phyloP scores from a whole-genome alignment of 345 rosid genomes.

The Cardamine occulta region DNA sequence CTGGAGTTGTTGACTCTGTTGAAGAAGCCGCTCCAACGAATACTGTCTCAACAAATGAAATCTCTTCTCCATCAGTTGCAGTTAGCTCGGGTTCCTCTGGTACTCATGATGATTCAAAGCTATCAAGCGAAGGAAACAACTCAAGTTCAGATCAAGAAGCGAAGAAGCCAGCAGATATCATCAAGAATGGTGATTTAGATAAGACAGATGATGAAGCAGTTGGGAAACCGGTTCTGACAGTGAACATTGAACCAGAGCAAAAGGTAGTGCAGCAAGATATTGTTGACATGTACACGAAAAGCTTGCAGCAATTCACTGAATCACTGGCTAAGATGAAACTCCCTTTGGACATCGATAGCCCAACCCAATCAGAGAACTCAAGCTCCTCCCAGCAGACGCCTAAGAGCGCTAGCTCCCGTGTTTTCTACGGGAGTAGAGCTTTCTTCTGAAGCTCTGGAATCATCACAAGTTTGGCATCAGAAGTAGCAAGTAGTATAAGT shows the following conservation, averaged over 20 bases:
- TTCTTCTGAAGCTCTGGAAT: slow-evolving; percentile 61
- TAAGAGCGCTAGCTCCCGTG: slow-evolving; percentile 74
- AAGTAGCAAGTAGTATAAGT: slow-evolving; percentile 35
- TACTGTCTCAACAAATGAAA: slow-evolving; percentile 71
- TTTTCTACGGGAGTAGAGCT: slow-evolving; percentile 96
- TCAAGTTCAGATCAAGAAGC: slow-evolving; percentile 46
- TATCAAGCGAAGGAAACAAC: slow-evolving; percentile 44
- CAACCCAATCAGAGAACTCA: slow-evolving; percentile 78
- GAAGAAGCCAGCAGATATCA: slow-evolving; percentile 37
- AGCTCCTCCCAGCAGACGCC: slow-evolving; percentile 77
- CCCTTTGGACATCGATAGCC: slow-evolving; percentile 75
- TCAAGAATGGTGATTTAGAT: slow-evolving; percentile 32
- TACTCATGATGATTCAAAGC: slow-evolving; percentile 54
- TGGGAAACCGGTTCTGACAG: slow-evolving; percentile 56
- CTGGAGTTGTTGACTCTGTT: slow-evolving; percentile 47
- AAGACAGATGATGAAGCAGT: slow-evolving; percentile 45
- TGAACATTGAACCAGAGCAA: slow-evolving; percentile 72
- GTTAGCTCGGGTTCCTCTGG: slow-evolving; percentile 39
- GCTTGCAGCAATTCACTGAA: slow-evolving; percentile 98
- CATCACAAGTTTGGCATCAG: slow-evolving; percentile 42
- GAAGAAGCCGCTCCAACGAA: slow-evolving; percentile 58
- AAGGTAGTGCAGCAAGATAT: slow-evolving; percentile 89
- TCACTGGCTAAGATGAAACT: slow-evolving; percentile 98
- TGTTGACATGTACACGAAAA: slow-evolving; percentile 95
- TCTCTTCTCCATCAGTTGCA: slow-evolving; percentile 65